phyloP scores from a whole-genome alignment of 2,329 filamentous ascomycete genomes.

The Didymella arachidicola region DNA sequence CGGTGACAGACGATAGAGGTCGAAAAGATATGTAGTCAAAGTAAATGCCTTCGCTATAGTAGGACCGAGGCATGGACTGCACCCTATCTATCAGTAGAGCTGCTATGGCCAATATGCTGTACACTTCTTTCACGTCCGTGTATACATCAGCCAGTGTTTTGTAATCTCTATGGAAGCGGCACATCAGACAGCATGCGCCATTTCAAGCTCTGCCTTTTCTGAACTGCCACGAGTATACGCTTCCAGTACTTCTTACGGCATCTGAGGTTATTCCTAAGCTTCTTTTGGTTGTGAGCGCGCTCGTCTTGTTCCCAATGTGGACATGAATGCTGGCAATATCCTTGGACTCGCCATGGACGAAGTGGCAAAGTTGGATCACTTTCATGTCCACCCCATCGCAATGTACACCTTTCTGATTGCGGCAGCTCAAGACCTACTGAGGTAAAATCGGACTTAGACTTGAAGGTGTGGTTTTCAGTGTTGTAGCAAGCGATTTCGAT shows the following conservation, averaged over 20 bases:
- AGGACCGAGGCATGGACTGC: not conserved
- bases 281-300: not conserved
- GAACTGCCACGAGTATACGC: not conserved
- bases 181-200: not conserved
- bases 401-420: not conserved
- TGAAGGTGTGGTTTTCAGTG: not conserved
- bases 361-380: not conserved
- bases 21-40: not conserved
- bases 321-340: not conserved
- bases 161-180: not conserved
- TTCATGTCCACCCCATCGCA: not conserved
- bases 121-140: slow-evolving; percentile 1
- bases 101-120: not conserved
- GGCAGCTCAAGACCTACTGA: not conserved
- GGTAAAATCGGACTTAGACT: not conserved
- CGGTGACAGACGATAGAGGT: not conserved
- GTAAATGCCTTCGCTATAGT: not conserved
- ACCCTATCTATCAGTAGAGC: not conserved
- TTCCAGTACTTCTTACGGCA: not conserved
- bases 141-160: not conserved
- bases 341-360: not conserved
- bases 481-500: slow-evolving; percentile 1
- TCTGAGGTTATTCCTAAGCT: not conserved
- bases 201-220: not conserved
- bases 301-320: not conserved